These are phyloP conservation scores for Cutaneotrichosporon curvatum DNA, from an alignment of 1,284 basidiomycete genomes.

Conservation along the genomic window DNA sequence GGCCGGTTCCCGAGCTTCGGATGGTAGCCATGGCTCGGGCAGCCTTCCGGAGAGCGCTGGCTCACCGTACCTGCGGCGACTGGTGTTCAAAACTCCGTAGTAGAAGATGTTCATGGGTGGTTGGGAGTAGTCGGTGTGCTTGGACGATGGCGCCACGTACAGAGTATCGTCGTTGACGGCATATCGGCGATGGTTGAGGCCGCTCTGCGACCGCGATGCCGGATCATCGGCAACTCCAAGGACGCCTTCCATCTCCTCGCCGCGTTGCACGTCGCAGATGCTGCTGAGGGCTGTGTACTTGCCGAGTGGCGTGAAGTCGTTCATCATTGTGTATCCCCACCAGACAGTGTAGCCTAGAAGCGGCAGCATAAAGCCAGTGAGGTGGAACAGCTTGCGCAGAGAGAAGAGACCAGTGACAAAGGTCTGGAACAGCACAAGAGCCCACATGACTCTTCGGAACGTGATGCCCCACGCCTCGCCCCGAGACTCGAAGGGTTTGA, in stretches of 20 bases:
- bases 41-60: conserved; percentile 81
- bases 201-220: conserved; percentile 76
- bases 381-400: conserved; percentile 59
- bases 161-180: conserved; percentile 88
- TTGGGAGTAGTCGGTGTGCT: conserved; percentile 86
- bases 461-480: conserved; percentile 75
- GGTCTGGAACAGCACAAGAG: conserved; percentile 70
- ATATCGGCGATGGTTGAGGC: conserved; percentile 73
- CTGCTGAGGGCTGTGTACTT: conserved; percentile 71
- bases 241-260: conserved; percentile 71
- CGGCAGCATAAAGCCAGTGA: conserved; percentile 61
- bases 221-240: conserved; percentile 61
- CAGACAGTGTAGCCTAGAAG: conserved; percentile 66
- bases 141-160: conserved; percentile 86
- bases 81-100: conserved; percentile 69
- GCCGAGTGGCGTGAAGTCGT: conserved; percentile 67
- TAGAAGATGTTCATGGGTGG: conserved; percentile 93
- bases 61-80: conserved; percentile 72
- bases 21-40: conserved; percentile 82
- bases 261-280: conserved; percentile 76
- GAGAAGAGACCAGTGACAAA: conserved; percentile 95
- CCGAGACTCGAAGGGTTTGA: conserved; percentile 46
- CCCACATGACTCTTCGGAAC: conserved; percentile 78
- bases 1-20: conserved; percentile 58
- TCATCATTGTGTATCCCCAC: conserved; percentile 71